phyloP scores from a whole-genome alignment of 169 alveolate species.

The Plasmodium relictum region DNA sequence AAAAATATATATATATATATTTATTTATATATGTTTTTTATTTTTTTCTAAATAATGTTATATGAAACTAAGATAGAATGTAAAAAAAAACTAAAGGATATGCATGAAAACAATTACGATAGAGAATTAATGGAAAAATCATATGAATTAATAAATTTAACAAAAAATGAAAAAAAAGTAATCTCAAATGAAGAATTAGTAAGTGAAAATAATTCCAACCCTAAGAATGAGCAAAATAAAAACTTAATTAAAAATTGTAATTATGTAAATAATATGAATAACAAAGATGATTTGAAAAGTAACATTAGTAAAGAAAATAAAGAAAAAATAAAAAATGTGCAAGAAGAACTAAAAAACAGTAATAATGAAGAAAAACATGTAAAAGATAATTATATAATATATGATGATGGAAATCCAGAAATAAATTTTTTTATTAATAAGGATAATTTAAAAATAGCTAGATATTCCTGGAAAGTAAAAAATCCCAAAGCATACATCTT shows the following conservation, averaged over 20 bases:
- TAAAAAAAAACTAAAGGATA: no score
- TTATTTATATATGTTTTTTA: no score
- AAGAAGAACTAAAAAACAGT: not conserved
- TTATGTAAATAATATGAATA: not conserved
- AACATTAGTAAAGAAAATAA: not conserved
- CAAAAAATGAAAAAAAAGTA: not conserved
- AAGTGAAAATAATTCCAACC: not conserved
- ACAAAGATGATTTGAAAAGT: not conserved
- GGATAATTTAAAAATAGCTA: slow-evolving; percentile 80
- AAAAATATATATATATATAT: no score
- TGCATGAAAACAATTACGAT: no score
- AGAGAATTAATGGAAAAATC: no score
- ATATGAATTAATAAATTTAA: not conserved
- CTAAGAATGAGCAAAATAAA: not conserved
- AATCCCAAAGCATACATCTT: slow-evolving; percentile 81
- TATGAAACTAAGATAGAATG: no score
- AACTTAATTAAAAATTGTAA: no score
- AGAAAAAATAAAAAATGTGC: not conserved
- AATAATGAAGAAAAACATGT: slow-evolving; percentile 19
- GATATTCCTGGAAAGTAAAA: slow-evolving; percentile 78
- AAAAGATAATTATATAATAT: not conserved
- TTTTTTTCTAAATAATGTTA: no score
- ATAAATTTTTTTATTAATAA: slow-evolving; percentile 81
- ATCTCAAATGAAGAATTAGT: not conserved
- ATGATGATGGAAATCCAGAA: slow-evolving; percentile 77